A percentile compares a stretch with the other conserved stretches of the same genome.
Evolutionary conservation across 2,329 filamentous ascomycete species (phyloP).

Genomic region (Cladosporium cucumerinum): DNA sequence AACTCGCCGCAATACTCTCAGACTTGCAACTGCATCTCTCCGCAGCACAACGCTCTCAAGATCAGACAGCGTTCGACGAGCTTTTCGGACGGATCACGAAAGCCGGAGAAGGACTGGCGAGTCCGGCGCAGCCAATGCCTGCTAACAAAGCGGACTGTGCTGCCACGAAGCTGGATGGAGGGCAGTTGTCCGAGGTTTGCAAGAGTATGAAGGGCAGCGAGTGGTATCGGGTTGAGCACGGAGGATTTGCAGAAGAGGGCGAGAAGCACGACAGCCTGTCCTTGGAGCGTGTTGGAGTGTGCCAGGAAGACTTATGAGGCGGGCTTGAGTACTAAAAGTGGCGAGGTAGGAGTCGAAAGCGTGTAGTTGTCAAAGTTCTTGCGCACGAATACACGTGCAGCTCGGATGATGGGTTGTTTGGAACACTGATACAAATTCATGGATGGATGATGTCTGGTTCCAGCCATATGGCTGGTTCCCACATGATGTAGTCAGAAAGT

Average conservation of each 20-base stretch:
- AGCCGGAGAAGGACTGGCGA: background rate
- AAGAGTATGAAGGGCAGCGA: background rate
- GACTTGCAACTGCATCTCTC: background rate
- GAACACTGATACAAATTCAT: too few species aligned
- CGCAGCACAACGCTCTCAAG: background rate
- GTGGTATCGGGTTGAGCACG: slow-evolving; percentile 1
- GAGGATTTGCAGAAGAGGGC: background rate
- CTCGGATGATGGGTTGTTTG: too few species aligned
- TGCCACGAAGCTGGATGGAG: background rate
- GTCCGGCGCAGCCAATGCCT: background rate
- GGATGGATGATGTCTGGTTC: too few species aligned
- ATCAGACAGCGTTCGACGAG: background rate
- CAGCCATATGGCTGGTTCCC: too few species aligned
- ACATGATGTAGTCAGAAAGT: too few species aligned
- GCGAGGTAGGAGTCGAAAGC: background rate
- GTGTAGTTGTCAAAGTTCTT: too few species aligned
- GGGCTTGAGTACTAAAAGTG: background rate
- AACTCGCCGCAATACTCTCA: background rate
- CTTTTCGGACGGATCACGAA: background rate
- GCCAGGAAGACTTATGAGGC: background rate
- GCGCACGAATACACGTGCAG: too few species aligned
- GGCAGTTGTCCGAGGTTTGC: background rate
- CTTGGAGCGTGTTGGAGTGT: background rate
- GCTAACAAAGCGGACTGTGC: background rate
- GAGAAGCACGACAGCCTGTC: background rate